A percentile compares a stretch with the other conserved stretches of the same genome.
Evolutionary conservation across 2,329 filamentous ascomycete species (phyloP).

Genomic region (Cercospora brassicicola): DNA sequence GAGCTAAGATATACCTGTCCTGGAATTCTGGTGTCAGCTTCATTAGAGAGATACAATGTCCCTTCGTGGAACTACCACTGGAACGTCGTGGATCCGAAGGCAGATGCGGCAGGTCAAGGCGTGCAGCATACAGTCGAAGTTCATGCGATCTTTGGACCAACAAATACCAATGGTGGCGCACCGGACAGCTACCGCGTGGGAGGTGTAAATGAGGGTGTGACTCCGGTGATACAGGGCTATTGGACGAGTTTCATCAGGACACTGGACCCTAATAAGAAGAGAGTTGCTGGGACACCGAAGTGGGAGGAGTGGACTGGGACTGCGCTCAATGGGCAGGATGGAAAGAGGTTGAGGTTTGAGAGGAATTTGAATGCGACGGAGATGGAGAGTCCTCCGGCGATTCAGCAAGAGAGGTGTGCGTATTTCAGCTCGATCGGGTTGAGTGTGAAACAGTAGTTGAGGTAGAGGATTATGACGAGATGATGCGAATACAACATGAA

Average conservation of each 20-base stretch:
- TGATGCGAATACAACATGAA: no score
- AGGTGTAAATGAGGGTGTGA: slow-evolving; percentile 58
- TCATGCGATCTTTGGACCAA: slow-evolving; percentile 32
- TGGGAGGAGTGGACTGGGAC: slow-evolving; percentile 52
- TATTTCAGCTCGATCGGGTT: slow-evolving; percentile 54
- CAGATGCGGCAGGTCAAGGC: slow-evolving; percentile 53
- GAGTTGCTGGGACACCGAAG: slow-evolving; percentile 48
- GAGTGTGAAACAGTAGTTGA: slow-evolving; percentile 48
- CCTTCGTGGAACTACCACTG: slow-evolving; percentile 68
- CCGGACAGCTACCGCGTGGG: slow-evolving; percentile 58
- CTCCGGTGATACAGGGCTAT: slow-evolving; percentile 63
- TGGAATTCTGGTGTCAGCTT: slow-evolving; percentile 55
- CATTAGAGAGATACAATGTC: slow-evolving; percentile 43
- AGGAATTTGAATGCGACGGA: slow-evolving; percentile 39
- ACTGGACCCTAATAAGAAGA: slow-evolving; percentile 64
- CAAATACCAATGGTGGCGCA: slow-evolving; percentile 27
- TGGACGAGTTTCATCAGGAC: slow-evolving; percentile 72
- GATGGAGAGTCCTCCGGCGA: slow-evolving; percentile 43
- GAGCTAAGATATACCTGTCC: slow-evolving; percentile 68
- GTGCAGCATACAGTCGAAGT: slow-evolving; percentile 68
- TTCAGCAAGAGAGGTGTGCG: slow-evolving; percentile 48
- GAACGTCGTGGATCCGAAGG: slow-evolving; percentile 61
- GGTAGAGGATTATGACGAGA: neutral
- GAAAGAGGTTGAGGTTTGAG: slow-evolving; percentile 40
- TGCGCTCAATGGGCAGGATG: slow-evolving; percentile 9